Percentiles rank a stretch among this genome's conserved stretches.
These are phyloP conservation scores for Wickerhamomyces ciferrii DNA, from an alignment of 805 yeast species.

Conservation along the genomic window DNA sequence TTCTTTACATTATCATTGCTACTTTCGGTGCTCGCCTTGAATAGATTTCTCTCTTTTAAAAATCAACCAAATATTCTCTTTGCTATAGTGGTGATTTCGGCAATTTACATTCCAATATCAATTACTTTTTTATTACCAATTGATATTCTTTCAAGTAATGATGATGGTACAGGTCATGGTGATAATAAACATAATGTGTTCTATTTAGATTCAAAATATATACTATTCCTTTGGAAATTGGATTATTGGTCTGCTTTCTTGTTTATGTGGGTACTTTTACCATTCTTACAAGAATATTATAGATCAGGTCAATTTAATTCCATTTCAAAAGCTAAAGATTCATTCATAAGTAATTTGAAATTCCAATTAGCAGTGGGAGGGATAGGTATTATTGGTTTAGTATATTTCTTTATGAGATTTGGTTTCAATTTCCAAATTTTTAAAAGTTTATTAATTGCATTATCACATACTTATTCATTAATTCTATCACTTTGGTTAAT, in stretches of 20 bases:
- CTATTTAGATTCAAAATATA: constrained; percentile 39
- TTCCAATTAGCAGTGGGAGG: constrained; percentile 56
- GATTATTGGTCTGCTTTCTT: constrained; percentile 78
- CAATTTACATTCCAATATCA: constrained; percentile 72
- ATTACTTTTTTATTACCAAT: constrained; percentile 70
- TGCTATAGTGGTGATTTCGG: constrained; percentile 30
- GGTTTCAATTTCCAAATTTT: constrained; percentile 52
- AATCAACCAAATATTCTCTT: constrained; percentile 18
- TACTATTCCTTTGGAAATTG: constrained; percentile 62
- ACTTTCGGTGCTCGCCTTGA: constrained; percentile 13
- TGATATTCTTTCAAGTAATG: constrained; percentile 54
- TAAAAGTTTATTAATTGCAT: constrained; percentile 64
- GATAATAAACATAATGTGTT: constrained; percentile 27
- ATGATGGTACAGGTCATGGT: constrained; percentile 17
- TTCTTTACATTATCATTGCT: constrained; percentile 15
- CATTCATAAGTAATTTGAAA: constrained; percentile 48
- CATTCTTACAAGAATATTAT: constrained; percentile 67
- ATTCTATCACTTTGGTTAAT: constrained; percentile 74
- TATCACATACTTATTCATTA: constrained; percentile 73
- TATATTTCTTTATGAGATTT: constrained; percentile 53
- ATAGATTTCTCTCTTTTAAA: constrained; percentile 13
- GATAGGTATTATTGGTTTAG: constrained; percentile 45
- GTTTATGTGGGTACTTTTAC: constrained; percentile 75
- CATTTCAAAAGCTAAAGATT: constrained; percentile 43
- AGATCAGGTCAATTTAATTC: constrained; percentile 61